Conservation (phyloP, 768 basidiomycete genomes). For the Leccinum uliginosum region DNA sequence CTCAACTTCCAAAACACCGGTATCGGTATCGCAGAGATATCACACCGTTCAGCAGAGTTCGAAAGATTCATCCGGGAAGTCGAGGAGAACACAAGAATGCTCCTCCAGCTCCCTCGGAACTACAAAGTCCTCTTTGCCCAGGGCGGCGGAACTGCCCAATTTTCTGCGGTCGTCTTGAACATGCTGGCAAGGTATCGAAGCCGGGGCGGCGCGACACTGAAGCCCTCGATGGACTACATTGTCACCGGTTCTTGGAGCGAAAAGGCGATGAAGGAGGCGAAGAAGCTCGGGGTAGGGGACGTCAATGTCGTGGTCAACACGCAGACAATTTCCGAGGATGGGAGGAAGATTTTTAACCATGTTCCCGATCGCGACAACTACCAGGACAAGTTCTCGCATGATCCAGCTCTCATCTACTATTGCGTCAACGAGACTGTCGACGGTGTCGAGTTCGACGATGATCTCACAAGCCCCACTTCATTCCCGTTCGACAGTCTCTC, state of each 20-base stretch:
- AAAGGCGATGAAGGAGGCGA: constrained; percentile 81
- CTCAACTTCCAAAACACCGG: constrained; percentile 88
- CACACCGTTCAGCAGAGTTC: constrained; percentile 92
- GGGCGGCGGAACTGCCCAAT: constrained; percentile 90
- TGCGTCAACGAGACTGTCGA: constrained; percentile 99
- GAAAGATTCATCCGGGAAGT: constrained; percentile 58
- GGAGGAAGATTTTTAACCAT: constrained; percentile 66
- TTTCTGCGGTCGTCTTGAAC: constrained; percentile 90
- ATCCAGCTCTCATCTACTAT: constrained; percentile 91
- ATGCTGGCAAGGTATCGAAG: constrained; percentile 83
- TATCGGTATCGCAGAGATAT: constrained; percentile 94
- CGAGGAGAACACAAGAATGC: constrained; percentile 63
- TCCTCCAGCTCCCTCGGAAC: constrained; percentile 77
- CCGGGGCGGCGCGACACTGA: constrained; percentile 52
- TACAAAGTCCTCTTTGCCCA: constrained; percentile 91
- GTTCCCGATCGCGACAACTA: constrained; percentile 75
- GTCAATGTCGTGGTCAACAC: constrained; percentile 74
- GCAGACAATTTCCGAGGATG: constrained; percentile 53
- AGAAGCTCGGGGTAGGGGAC: constrained; percentile 52
- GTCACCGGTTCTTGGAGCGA: constrained; percentile 92
- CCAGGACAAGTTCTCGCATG: constrained; percentile 57
- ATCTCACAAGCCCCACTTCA: constrained; percentile 47
- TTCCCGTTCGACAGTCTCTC: constrained; percentile 83
- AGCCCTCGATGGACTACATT: constrained; percentile 78
- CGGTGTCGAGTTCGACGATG: constrained; percentile 80